These are phyloP conservation scores for Russula virescens DNA, from an alignment of 768 basidiomycete species.

Conservation along the genomic window DNA sequence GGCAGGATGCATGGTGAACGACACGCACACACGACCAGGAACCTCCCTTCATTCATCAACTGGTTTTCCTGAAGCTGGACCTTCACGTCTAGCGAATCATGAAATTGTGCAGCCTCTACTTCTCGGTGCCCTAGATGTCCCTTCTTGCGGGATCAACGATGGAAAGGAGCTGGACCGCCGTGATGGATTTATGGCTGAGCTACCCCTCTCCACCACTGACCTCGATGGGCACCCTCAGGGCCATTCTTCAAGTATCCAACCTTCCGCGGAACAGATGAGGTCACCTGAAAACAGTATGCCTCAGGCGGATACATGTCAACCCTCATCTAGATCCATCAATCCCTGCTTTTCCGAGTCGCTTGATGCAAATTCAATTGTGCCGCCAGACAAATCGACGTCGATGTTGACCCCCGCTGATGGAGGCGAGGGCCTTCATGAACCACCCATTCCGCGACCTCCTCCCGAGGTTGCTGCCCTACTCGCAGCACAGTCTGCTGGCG, in stretches of 20 bases:
- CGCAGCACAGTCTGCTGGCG: not conserved
- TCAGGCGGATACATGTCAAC: not conserved
- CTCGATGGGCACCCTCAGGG: not conserved
- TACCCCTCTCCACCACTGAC: not conserved
- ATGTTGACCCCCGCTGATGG: not conserved
- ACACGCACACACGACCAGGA: not conserved
- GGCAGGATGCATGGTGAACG: not conserved
- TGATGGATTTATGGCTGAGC: not conserved
- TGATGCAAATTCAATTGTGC: not conserved
- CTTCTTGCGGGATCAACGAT: not conserved
- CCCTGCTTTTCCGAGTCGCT: not conserved
- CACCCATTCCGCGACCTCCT: conserved; percentile 10
- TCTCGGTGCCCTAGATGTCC: not conserved
- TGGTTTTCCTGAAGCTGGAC: not conserved
- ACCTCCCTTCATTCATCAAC: not conserved
- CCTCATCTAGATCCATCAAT: not conserved
- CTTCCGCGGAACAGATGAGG: not conserved
- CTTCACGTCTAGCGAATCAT: not conserved
- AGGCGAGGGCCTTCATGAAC: not conserved
- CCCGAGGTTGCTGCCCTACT: conserved; percentile 14
- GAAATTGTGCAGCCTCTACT: not conserved
- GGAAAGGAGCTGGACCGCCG: not conserved
- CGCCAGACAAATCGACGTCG: not conserved
- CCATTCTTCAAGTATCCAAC: not conserved
- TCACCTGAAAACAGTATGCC: not conserved